phyloP scores from a whole-genome alignment of 345 rosid species.

The Boechera divaricarpa region DNA sequence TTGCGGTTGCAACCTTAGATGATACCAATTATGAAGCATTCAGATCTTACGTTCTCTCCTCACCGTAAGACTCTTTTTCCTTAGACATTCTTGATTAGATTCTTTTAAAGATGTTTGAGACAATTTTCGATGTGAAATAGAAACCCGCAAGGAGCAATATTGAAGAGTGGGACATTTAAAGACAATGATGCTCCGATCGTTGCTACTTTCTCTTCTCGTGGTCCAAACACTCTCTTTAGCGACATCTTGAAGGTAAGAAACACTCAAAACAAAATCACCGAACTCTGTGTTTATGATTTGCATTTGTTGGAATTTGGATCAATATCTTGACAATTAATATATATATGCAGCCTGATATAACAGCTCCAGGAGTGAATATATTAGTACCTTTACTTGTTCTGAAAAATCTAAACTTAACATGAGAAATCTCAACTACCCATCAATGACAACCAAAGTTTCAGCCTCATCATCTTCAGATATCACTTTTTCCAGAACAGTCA shows the following conservation, averaged over 20 bases:
- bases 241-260: conserved; percentile 50
- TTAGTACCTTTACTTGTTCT: conserved; percentile 46
- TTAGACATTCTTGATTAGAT: conserved; percentile 36
- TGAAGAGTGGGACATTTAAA: conserved; percentile 48
- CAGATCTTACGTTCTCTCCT: conserved; percentile 46
- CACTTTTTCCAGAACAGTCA: conserved; percentile 46
- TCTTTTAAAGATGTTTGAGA: background rate
- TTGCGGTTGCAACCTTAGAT: conserved; percentile 40
- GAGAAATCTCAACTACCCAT: conserved; percentile 51
- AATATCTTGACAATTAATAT: background rate
- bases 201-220: conserved; percentile 57
- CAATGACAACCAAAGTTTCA: conserved; percentile 42
- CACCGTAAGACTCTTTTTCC: conserved; percentile 38
- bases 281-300: background rate
- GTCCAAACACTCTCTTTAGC: conserved; percentile 51
- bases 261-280: background rate
- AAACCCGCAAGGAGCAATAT: conserved; percentile 44
- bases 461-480: conserved; percentile 19
- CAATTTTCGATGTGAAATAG: conserved; percentile 2
- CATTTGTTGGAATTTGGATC: background rate
- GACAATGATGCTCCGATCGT: conserved; percentile 47
- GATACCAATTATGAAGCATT: conserved; percentile 27
- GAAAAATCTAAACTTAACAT: background rate
- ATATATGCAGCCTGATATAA: conserved; percentile 50
- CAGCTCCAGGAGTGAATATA: conserved; percentile 51